Evolutionary conservation across 495 filamentous ascomycete species (phyloP).

Genomic region (Aspergillus incahuasiensis): DNA sequence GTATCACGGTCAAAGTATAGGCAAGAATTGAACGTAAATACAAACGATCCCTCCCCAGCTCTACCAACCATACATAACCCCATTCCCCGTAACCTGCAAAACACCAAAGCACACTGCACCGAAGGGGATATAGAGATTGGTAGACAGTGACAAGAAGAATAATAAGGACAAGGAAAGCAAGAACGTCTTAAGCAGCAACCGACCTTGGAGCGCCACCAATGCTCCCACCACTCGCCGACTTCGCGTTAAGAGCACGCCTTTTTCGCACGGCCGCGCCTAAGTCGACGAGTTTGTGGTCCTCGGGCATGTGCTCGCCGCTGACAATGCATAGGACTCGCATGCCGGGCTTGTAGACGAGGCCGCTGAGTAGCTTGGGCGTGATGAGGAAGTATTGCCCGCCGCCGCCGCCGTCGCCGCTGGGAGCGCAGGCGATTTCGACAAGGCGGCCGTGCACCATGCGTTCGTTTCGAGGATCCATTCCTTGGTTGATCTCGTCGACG

Average conservation of each 20-base stretch:
- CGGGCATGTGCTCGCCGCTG: conserved; percentile 84
- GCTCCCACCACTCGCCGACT: conserved; percentile 17
- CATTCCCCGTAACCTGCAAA: background rate
- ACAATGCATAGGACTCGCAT: conserved; percentile 95
- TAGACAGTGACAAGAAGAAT: conserved; percentile 3
- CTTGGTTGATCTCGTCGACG: conserved; percentile 99
- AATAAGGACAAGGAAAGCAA: background rate
- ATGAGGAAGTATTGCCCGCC: conserved; percentile 84
- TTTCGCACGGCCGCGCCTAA: conserved; percentile 29
- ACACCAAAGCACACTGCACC: background rate
- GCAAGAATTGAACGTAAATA: background rate
- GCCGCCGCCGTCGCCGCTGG: conserved; percentile 23
- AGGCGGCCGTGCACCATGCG: conserved; percentile 95
- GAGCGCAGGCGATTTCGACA: conserved; percentile 82
- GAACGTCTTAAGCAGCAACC: conserved; percentile 26
- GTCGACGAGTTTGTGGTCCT: conserved; percentile 34
- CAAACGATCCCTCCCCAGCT: background rate
- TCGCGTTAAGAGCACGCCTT: conserved; percentile 26
- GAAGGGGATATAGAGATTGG: background rate
- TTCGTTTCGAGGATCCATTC: conserved; percentile 98
- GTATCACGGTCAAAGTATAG: conserved; percentile 3
- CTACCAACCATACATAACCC: no score
- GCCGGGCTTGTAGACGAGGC: conserved; percentile 75
- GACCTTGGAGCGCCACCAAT: conserved; percentile 14
- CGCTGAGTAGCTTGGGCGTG: conserved; percentile 90